phyloP scores from a whole-genome alignment of 257 asterid genomes.

The Ocimum tenuiflorum region DNA sequence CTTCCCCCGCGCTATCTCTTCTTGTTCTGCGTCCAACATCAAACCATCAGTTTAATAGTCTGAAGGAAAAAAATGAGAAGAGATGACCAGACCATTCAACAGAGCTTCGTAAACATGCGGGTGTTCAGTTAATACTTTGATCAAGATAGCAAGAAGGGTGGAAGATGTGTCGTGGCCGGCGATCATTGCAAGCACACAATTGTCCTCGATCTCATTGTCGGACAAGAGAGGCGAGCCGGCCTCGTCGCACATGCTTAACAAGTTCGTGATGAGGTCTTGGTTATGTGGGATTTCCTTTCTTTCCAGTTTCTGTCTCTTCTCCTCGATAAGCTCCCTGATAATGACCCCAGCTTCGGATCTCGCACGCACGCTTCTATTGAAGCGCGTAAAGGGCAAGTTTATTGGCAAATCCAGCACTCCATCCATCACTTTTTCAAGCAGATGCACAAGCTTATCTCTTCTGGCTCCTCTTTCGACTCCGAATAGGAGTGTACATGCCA shows the following conservation, averaged over 20 bases:
- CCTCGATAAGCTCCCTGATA: not conserved
- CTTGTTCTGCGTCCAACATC: not conserved
- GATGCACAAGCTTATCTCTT: not conserved
- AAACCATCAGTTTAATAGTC: too few relatives aligned
- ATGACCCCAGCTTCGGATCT: not conserved
- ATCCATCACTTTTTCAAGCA: not conserved
- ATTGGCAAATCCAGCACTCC: not conserved
- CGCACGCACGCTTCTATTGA: not conserved
- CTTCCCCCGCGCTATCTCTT: not conserved
- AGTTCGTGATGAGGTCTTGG: not conserved
- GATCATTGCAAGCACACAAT: not conserved
- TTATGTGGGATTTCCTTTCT: not conserved
- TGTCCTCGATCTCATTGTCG: not conserved
- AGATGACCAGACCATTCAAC: not conserved
- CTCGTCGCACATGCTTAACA: not conserved
- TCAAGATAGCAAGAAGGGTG: not conserved
- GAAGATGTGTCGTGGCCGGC: constrained; percentile 1
- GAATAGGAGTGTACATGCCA: not conserved
- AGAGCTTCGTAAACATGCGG: not conserved
- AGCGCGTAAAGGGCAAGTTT: not conserved
- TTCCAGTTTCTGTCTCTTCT: not conserved
- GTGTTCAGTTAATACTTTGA: not conserved
- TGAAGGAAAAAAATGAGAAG: too few relatives aligned
- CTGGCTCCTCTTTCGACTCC: not conserved
- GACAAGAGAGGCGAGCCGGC: not conserved